A percentile compares a stretch with the other conserved stretches of the same genome.
These are phyloP conservation scores for Melampsora allii-populina DNA, from an alignment of 1,284 basidiomycete genomes.

Conservation along the genomic window DNA sequence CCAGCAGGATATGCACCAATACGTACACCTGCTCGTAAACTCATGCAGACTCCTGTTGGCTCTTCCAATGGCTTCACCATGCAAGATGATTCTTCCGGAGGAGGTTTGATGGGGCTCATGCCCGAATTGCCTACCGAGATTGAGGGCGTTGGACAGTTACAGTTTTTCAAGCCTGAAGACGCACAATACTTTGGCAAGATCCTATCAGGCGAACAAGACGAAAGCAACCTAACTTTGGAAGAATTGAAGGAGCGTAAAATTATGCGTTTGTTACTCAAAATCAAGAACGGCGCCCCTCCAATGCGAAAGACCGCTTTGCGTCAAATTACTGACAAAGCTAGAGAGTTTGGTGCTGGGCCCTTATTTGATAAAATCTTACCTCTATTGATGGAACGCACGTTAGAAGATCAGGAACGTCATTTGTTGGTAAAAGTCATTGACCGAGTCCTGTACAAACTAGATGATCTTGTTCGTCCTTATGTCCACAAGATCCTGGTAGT, in stretches of 20 bases:
- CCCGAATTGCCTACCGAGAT: conserved; percentile 98
- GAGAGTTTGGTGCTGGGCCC: conserved; percentile 97
- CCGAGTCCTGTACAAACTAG: conserved; percentile 96
- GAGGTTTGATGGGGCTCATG: conserved; percentile 71
- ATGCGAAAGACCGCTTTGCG: conserved; percentile 95
- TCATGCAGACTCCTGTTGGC: conserved; percentile 62
- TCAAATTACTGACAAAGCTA: conserved; percentile 99
- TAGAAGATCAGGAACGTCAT: conserved; percentile 98
- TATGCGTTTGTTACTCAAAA: conserved; percentile 98
- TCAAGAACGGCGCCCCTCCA: conserved; percentile 98
- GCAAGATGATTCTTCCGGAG: conserved; percentile 85
- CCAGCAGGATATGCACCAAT: conserved; percentile 88
- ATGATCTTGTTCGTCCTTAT: conserved; percentile 97
- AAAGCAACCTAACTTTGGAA: conserved; percentile 76
- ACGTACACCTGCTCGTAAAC: conserved; percentile 68
- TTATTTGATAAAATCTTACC: conserved; percentile 99
- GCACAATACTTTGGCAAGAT: conserved; percentile 98
- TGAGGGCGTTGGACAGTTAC: conserved; percentile 91
- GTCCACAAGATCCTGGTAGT: conserved; percentile 99
- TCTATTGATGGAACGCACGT: conserved; percentile 95
- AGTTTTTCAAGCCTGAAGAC: conserved; percentile 98
- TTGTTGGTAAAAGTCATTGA: conserved; percentile 99
- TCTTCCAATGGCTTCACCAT: conserved; percentile 88
- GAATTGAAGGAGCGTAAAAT: conserved; percentile 99
- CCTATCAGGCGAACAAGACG: conserved; percentile 88